Base-by-base conservation (phyloP, 2,329 filamentous ascomycete species). In the Dactylonectria estremocensis region DNA sequence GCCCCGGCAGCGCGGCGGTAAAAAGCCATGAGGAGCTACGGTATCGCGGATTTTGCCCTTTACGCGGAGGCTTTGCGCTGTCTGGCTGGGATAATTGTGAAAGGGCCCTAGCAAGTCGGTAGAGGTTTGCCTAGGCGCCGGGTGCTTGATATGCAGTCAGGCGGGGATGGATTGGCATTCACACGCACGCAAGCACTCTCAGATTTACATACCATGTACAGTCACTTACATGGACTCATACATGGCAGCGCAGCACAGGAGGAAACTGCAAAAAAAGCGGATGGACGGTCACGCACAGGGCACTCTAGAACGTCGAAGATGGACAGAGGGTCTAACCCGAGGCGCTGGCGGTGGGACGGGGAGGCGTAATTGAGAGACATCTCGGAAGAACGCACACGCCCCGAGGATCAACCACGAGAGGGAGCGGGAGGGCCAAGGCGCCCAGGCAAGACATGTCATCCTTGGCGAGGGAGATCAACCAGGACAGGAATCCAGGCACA, bases 81-180 rank as follows among this genome's bases (percentile, higher is more conserved):
- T 48, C 46, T 48, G 45, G 46, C 35, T 43, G 48, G 40, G 24
- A 48, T 33, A 55, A 40, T 45, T 40, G 61, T 35, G 45, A 43
- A 43, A 22, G 31, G 53, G 18, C 37, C 20, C 20, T 37, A 33
- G 58, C 49, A 46, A 43, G 50, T 45, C 40, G 52, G 43, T 31
- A 63, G 60, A 45, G 31, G 50, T 45, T 63, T 33, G 35, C 46
- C 52, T 63, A 63, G 60, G 60, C 60, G 60, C 60, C 53, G 43
- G 40, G 31, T 28, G 24, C 24, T 28, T 55, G 56, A 22, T 46
- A 56, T 57, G 60, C 31, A 50, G 43, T 33, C 28, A 49, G 35
- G 45, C n/a, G 35, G 43, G 48, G 35, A 33, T n/a, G n/a, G n/a
- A n/a, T n/a, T n/a, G n/a, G n/a, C n/a, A n/a, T 48, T 22, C 24